Evolutionary conservation across 2,329 filamentous ascomycete species (phyloP), one percentile per base, ranked within the genome.

Genomic region (Colletotrichum viniferum): DNA sequence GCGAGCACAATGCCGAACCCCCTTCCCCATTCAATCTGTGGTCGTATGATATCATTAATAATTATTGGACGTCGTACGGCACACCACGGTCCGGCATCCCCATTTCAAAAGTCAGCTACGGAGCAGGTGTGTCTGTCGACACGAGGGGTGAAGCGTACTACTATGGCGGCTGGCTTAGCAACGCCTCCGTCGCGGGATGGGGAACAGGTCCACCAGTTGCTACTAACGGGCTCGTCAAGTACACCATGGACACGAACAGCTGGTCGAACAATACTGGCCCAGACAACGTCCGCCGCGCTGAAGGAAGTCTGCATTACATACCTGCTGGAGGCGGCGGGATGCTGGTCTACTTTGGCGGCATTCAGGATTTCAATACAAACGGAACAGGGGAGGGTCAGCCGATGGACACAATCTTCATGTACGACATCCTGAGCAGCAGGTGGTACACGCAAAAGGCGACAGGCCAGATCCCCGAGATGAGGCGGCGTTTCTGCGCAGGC

Each of bases 101-200:
- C 12, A 85, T 91, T 62, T 81, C 85, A 60, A 83, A 89, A 8
- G 85, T 90, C 3, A 88, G 90, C 7, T 92, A 88, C 74, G 92
- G 91, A 13, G 90, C 90, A 16, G 89, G 90, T 14, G 86, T 89
- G 12, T 87, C 89, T 4, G 86, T 92, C 12, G 86, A 91, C 6
- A 85, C 87, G 48, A 85, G 87, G 3, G 91, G 90, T 13, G 84
- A 89, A 73, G 91, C 88, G 3, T 94, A 90, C 79, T 92, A 92
- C 79, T 89, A 91, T 76, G 92, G 92, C 58, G 92, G 92, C 55
- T 93, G 89, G 88, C 83, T 90, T 73, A 92, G 88, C 78, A 90
- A 90, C 77, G 81, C 82, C 61, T 90, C 90, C 1, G 84, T 87
- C 2, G 83, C 87, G 1, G 86, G 85, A 10, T 93, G 90, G 90